A percentile compares a stretch with the other conserved stretches of the same genome.
Conservation (phyloP, 2,329 filamentous ascomycete species). For the Metarhizium rileyi region DNA sequence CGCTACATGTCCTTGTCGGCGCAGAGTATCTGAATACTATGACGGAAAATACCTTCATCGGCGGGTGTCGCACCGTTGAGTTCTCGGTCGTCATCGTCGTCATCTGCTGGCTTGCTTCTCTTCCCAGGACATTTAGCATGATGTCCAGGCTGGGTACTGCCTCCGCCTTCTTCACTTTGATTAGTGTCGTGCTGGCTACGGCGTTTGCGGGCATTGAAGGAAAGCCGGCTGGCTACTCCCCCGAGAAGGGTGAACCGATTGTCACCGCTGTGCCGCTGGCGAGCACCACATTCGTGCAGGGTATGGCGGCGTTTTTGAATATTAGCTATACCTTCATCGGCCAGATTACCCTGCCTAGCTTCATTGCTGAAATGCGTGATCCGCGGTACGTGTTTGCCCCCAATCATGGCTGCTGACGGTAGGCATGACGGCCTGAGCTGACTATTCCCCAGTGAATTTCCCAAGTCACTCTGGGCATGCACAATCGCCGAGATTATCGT, state of each 20-base stretch:
- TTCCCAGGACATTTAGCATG: slow-evolving; percentile 76
- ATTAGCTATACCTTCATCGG: slow-evolving; percentile 96
- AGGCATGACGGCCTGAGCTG: not conserved
- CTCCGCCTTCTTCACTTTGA: slow-evolving; percentile 80
- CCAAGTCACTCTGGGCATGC: slow-evolving; percentile 84
- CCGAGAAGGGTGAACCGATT: slow-evolving; percentile 49
- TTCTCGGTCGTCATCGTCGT: slow-evolving; percentile 68
- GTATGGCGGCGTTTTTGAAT: slow-evolving; percentile 84
- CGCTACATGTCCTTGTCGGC: slow-evolving; percentile 71
- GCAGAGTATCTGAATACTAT: slow-evolving; percentile 89
- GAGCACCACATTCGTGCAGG: slow-evolving; percentile 70
- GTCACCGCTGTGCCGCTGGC: slow-evolving; percentile 58
- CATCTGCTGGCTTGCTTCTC: slow-evolving; percentile 67
- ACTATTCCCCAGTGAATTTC: slow-evolving; percentile 61
- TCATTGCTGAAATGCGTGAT: slow-evolving; percentile 87
- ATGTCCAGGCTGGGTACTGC: slow-evolving; percentile 69
- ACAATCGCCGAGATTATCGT: slow-evolving; percentile 81
- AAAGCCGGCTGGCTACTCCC: slow-evolving; percentile 59
- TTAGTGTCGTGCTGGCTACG: slow-evolving; percentile 76
- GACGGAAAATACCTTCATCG: slow-evolving; percentile 52
- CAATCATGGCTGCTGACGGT: not conserved
- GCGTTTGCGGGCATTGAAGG: slow-evolving; percentile 71
- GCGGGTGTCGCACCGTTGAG: slow-evolving; percentile 64
- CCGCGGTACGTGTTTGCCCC: slow-evolving; percentile 28
- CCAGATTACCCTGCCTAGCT: slow-evolving; percentile 86